Evolutionary conservation across 1,284 basidiomycete species (phyloP).

Genomic region (Apiotrichum siamense): DNA sequence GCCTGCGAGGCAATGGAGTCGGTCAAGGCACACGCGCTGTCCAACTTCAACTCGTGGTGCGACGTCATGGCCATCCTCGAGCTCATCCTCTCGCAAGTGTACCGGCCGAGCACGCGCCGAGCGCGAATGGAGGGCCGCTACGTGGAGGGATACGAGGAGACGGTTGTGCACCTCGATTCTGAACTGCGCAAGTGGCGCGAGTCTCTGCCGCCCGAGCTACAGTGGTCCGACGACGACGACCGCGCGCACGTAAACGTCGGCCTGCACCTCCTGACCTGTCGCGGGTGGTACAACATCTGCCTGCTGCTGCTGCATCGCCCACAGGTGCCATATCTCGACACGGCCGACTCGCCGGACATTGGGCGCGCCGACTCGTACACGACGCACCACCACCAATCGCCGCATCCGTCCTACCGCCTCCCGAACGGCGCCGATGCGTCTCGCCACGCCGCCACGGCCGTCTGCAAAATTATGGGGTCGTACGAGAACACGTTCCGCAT

Average conservation of each 20-base stretch:
- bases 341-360: not conserved
- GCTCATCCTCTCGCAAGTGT: slow-evolving; percentile 15
- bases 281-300: slow-evolving; percentile 17
- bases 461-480: slow-evolving; percentile 15
- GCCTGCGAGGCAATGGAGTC: slow-evolving; percentile 12
- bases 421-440: slow-evolving; percentile 9
- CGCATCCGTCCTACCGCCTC: not conserved
- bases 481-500: slow-evolving; percentile 15
- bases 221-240: slow-evolving; percentile 15
- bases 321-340: slow-evolving; percentile 17
- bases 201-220: slow-evolving; percentile 10
- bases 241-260: slow-evolving; percentile 11
- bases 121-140: slow-evolving; percentile 16
- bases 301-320: slow-evolving; percentile 17
- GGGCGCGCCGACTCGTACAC: not conserved
- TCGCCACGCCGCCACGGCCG: slow-evolving; percentile 10
- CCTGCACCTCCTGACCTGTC: slow-evolving; percentile 11
- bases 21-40: slow-evolving; percentile 13
- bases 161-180: slow-evolving; percentile 13
- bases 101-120: slow-evolving; percentile 16
- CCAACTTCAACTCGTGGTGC: slow-evolving; percentile 14
- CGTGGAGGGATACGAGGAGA: slow-evolving; percentile 18
- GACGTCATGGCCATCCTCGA: slow-evolving; percentile 17
- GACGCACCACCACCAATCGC: not conserved
- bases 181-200: slow-evolving; percentile 14